These are phyloP conservation scores for Nitzschia sp. DNA, from an alignment of 108 stramenopile genomes.

Conservation along the genomic window DNA sequence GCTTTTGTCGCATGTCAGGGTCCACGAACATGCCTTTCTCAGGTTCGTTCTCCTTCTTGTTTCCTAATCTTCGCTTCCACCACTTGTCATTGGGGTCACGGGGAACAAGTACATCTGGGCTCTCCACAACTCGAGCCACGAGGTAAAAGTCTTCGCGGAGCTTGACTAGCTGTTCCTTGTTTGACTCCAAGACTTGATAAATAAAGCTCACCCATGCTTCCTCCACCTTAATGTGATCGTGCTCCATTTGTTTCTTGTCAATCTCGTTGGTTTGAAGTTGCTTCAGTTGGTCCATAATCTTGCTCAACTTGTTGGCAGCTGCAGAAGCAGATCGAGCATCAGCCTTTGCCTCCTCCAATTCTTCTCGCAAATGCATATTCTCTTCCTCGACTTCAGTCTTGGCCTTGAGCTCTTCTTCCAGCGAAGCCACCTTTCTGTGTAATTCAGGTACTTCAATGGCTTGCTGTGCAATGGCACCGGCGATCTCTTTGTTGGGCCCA, in stretches of 20 bases:
- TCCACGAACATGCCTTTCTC: conserved; percentile 23
- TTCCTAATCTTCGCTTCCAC: conserved; percentile 10
- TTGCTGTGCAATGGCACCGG: conserved; percentile 17
- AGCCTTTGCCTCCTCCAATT: conserved; percentile 37
- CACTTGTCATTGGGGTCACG: conserved; percentile 12
- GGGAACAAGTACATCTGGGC: conserved; percentile 27
- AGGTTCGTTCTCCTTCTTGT: conserved; percentile 3
- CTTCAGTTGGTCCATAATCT: conserved; percentile 49
- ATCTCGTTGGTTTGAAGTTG: conserved; percentile 40
- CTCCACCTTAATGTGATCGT: conserved; percentile 44
- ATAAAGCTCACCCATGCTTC: conserved; percentile 51
- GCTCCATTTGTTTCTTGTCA: conserved; percentile 39
- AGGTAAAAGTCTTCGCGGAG: conserved; percentile 41
- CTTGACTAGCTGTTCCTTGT: conserved; percentile 37
- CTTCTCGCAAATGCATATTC: conserved; percentile 32
- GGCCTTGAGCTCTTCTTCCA: conserved; percentile 33
- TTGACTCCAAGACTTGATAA: conserved; percentile 33
- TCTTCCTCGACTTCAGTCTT: conserved; percentile 40
- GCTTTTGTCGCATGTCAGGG: conserved; percentile 29
- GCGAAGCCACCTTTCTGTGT: conserved; percentile 34
- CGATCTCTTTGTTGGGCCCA: conserved; percentile 10
- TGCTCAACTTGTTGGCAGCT: conserved; percentile 45
- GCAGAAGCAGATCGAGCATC: conserved; percentile 40
- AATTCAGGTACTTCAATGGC: conserved; percentile 43
- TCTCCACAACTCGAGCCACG: conserved; percentile 41